phyloP scores from a whole-genome alignment of 2,329 filamentous ascomycete genomes.

The Pleomassaria siparia region DNA sequence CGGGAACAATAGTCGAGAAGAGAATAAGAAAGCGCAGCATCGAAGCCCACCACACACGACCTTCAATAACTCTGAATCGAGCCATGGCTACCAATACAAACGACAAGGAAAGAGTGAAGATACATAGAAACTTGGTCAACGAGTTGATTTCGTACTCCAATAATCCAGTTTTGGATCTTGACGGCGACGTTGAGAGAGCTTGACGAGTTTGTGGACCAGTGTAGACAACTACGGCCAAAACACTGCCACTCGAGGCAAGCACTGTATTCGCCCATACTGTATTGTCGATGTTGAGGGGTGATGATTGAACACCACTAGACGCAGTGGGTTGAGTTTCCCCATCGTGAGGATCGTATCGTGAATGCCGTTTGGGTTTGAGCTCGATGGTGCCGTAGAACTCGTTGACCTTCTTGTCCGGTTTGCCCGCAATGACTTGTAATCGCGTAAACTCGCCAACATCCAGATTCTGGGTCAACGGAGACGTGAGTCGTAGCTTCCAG shows the following conservation, averaged over 20 bases:
- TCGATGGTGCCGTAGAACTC: slow-evolving; percentile 91
- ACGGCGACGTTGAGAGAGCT: slow-evolving; percentile 86
- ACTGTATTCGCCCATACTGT: slow-evolving; percentile 99
- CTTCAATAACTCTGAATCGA: slow-evolving; percentile 69
- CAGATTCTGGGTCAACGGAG: slow-evolving; percentile 80
- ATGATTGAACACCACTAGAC: slow-evolving; percentile 52
- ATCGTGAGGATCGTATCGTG: slow-evolving; percentile 50
- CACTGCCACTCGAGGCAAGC: slow-evolving; percentile 86
- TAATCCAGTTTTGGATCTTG: slow-evolving; percentile 89
- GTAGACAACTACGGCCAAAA: slow-evolving; percentile 88
- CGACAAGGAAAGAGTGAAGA: slow-evolving; percentile 82
- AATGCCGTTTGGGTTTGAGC: slow-evolving; percentile 59
- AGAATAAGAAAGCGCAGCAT: slow-evolving; percentile 98
- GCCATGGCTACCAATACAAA: slow-evolving; percentile 86
- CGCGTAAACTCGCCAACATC: slow-evolving; percentile 68
- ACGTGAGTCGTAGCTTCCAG: slow-evolving; percentile 92
- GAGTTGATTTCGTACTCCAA: slow-evolving; percentile 97
- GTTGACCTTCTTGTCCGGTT: slow-evolving; percentile 91
- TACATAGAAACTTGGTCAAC: slow-evolving; percentile 91
- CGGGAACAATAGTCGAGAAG: slow-evolving; percentile 98
- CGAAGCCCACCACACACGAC: slow-evolving; percentile 85
- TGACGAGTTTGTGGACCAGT: slow-evolving; percentile 93
- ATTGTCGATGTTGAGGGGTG: slow-evolving; percentile 88
- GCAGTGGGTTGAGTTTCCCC: slow-evolving; percentile 19
- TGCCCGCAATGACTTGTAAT: slow-evolving; percentile 74